Base-by-base conservation (phyloP, 495 filamentous ascomycete species). In the Penicillium cinerascens region DNA sequence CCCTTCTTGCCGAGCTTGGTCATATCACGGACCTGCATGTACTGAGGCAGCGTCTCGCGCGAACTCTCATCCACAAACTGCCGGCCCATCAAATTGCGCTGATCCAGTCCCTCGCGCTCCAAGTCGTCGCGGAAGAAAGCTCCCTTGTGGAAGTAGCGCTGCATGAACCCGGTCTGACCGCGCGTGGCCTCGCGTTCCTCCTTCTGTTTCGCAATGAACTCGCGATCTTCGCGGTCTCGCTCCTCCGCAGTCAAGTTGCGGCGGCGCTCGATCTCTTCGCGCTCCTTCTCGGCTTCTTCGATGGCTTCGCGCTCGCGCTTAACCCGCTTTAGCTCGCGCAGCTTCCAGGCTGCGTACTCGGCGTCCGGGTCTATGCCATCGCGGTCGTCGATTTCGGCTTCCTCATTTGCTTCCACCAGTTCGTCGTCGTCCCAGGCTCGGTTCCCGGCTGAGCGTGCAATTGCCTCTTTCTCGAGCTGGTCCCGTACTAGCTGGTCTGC, bases 111-210 rank as follows among this genome's bases (percentile, higher is more conserved):
- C 65, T 86, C 81, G 15, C 79, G 79, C 55, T 86, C 83, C 25
- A 80, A 76, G 55, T 92, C 90, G 36, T 92, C 91, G 49, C 85
- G 85, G 73, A 87, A 97, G 75, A 97, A 98, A 21, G 93, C 93
- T 44, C 93, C 93, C 76, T 91, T 92, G 77, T 99, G 93, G 66
- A 87, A 91, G 71, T 97, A 97, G 66, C 92, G 92, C 67, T 96
- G 92, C 89, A 97, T 89, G 66, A 83, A 97, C 1, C 79, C 79
- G 76, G 92, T 88, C 76, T 96, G 87, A 37, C 92, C 93, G 33
- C 86, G 84, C 29, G 74, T 73, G 16, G 92, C 91, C 56, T 88
- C 90, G 40, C 78, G 76, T 57, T 97, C 93, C 58, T 92, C 91
- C 51, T 86, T 85, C 71, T 97, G 92, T 59, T 77, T 74, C 6